Conservation (phyloP, 2,329 filamentous ascomycete species). For the Nectriaceae sp. region DNA sequence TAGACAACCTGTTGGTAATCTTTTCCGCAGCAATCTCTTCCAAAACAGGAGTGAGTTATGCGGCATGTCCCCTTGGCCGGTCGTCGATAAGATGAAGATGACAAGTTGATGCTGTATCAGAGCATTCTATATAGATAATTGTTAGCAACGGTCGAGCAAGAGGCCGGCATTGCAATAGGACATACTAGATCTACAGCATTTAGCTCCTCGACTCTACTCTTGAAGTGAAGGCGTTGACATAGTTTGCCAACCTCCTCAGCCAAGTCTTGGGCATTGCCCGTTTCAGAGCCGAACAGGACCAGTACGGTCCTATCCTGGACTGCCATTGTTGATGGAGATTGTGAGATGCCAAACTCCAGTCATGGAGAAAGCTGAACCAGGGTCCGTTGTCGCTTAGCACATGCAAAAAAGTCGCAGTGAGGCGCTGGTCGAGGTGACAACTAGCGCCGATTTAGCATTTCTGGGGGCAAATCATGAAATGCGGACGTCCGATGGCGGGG, state of each 20-base stretch:
- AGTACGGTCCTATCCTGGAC: constrained; percentile 50
- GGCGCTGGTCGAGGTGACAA: constrained; percentile 6
- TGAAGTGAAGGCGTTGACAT: constrained; percentile 77
- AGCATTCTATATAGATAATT: constrained; percentile 44
- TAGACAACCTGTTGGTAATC: constrained; percentile 71
- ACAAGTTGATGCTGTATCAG: constrained; percentile 59
- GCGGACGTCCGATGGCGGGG: constrained; percentile 23
- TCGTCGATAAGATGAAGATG: constrained; percentile 86
- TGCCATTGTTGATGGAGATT: constrained; percentile 22
- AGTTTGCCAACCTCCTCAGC: constrained; percentile 80
- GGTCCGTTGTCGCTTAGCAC: constrained; percentile 10
- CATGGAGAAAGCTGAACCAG: constrained; percentile 1
- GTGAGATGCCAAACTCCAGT: neutral
- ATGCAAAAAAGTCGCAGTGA: neutral
- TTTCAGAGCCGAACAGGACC: constrained; percentile 92
- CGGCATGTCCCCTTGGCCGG: constrained; percentile 91
- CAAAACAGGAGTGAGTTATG: constrained; percentile 81
- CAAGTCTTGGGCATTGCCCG: constrained; percentile 89
- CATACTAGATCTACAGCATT: constrained; percentile 75
- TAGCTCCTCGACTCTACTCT: constrained; percentile 74
- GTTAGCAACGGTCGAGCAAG: constrained; percentile 6
- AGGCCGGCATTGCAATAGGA: constrained; percentile 13
- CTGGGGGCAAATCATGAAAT: constrained; percentile 5
- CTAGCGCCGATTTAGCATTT: constrained; percentile 18
- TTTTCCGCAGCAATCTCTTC: constrained; percentile 80